phyloP scores from a whole-genome alignment of 257 asterid genomes.

The Petunia axillaris region DNA sequence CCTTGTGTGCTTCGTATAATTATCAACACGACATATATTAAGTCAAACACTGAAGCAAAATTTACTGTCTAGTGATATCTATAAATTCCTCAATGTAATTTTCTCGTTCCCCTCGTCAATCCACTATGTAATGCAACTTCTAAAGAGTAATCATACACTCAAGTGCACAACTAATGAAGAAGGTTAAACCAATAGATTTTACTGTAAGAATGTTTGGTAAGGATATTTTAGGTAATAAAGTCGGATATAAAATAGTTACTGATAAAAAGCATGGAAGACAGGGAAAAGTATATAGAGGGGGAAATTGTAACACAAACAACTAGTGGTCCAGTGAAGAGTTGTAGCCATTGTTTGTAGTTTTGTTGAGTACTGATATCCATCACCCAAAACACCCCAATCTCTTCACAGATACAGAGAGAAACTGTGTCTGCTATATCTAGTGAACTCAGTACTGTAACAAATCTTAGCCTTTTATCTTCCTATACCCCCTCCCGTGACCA shows the following conservation, averaged over 20 bases:
- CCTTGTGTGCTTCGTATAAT: too few species aligned
- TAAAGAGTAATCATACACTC: too few species aligned
- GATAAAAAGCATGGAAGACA: background rate
- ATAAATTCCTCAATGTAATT: too few species aligned
- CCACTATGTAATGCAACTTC: too few species aligned
- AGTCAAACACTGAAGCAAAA: too few species aligned
- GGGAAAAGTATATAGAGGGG: background rate
- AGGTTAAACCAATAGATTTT: too few species aligned
- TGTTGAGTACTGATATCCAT: conserved; percentile 40
- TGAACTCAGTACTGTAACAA: conserved; percentile 30
- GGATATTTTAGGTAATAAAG: background rate
- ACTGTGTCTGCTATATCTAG: conserved; percentile 27
- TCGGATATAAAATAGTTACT: background rate
- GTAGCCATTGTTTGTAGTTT: conserved; percentile 40
- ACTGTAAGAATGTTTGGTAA: background rate
- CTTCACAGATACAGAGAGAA: conserved; percentile 15
- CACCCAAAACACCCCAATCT: conserved; percentile 32
- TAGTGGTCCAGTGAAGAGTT: conserved; percentile 46
- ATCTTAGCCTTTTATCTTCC: conserved; percentile 45
- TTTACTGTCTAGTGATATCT: too few species aligned
- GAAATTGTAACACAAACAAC: background rate
- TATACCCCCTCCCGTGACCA: conserved; percentile 62
- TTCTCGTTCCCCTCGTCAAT: too few species aligned
- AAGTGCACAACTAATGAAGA: too few species aligned
- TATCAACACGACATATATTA: too few species aligned